Evolutionary conservation across 805 yeast species (phyloP).

Genomic region (Saccharomyces mikatae): DNA sequence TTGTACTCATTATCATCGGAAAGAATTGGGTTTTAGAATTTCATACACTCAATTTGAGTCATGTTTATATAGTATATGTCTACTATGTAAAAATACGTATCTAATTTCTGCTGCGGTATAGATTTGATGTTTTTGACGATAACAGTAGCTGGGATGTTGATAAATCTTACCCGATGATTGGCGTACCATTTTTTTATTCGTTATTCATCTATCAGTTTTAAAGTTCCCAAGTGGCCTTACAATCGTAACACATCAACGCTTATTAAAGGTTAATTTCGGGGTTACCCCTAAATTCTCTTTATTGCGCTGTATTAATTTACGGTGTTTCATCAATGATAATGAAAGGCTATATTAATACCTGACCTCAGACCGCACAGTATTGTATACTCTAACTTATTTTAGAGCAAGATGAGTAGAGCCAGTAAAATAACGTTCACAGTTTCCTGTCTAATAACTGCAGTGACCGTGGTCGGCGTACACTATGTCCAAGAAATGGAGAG

Average conservation of each 20-base stretch:
- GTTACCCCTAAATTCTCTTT: neutral
- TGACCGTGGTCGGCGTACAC: conserved; percentile 62
- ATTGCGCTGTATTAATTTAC: neutral
- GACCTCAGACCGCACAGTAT: neutral
- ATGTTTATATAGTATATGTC: neutral
- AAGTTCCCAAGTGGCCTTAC: neutral
- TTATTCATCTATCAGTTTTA: neutral
- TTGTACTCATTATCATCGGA: neutral
- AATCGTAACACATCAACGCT: neutral
- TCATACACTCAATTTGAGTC: neutral
- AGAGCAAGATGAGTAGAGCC: conserved; percentile 58
- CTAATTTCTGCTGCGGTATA: neutral
- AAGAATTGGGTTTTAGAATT: neutral
- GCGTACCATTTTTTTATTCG: neutral
- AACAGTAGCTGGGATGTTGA: neutral
- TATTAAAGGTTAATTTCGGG: neutral
- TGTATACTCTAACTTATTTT: neutral
- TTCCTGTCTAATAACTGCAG: conserved; percentile 46
- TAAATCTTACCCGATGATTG: too few relatives aligned
- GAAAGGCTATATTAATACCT: neutral
- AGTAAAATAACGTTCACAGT: conserved; percentile 66
- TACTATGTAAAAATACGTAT: neutral
- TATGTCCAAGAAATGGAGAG: conserved; percentile 62
- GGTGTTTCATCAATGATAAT: neutral
- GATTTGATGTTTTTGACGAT: neutral